phyloP scores from a whole-genome alignment of 2,329 filamentous ascomycete species.

The Aspergillus puulaauensis region DNA sequence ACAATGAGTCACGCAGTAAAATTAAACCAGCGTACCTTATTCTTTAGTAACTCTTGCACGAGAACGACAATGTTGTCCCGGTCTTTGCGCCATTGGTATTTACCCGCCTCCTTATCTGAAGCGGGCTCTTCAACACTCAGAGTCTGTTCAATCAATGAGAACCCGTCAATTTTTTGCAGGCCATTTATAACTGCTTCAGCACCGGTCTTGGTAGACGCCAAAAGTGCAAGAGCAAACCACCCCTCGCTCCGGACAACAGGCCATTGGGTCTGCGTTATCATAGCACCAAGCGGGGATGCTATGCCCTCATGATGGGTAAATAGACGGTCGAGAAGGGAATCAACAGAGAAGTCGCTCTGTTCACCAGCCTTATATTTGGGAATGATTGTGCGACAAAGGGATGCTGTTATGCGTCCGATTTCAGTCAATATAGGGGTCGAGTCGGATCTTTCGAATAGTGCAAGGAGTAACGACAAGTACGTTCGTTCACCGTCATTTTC shows the following conservation, averaged over 20 bases:
- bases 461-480: conserved; percentile 43
- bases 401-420: conserved; percentile 47
- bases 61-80: conserved; percentile 43
- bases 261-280: conserved; percentile 49
- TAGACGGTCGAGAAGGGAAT: conserved; percentile 30
- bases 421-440: conserved; percentile 47
- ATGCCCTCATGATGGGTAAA: conserved; percentile 37
- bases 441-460: conserved; percentile 43
- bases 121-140: conserved; percentile 23
- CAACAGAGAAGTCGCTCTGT: conserved; percentile 19
- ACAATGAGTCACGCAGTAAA: background rate
- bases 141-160: conserved; percentile 33
- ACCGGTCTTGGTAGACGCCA: conserved; percentile 39
- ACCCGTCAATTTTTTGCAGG: conserved; percentile 35
- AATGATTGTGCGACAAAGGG: conserved; percentile 43
- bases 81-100: conserved; percentile 35
- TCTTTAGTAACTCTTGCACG: conserved; percentile 38
- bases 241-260: conserved; percentile 50
- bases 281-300: conserved; percentile 41
- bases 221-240: conserved; percentile 50
- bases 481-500: conserved; percentile 28
- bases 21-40: conserved; percentile 32
- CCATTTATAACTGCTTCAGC: conserved; percentile 34
- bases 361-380: conserved; percentile 28
- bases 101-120: conserved; percentile 22